Percentiles rank a stretch among this genome's conserved stretches.
Evolutionary conservation across 345 rosid genomes (phyloP).

Genomic region (Gossypium australe): DNA sequence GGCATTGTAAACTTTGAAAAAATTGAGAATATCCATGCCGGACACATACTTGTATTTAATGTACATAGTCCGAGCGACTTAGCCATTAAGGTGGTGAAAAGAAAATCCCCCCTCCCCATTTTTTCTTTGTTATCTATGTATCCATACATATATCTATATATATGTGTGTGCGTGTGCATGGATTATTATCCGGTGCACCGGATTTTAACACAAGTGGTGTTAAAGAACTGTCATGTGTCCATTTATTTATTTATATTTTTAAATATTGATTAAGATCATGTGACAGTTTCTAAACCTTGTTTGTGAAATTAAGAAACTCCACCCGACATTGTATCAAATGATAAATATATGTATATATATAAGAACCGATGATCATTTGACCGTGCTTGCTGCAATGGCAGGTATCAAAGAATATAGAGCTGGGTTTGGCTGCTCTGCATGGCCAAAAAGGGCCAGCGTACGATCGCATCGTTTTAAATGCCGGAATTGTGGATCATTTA

Average conservation of each 20-base stretch:
- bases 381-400: constrained; percentile 6
- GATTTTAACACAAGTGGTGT: too few species aligned
- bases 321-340: too few species aligned
- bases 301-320: too few species aligned
- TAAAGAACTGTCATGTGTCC: too few species aligned
- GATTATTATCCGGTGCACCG: too few species aligned
- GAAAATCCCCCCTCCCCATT: not conserved
- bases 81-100: not conserved
- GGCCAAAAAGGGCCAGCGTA: constrained; percentile 86
- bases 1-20: too few species aligned
- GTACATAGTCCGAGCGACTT: not conserved
- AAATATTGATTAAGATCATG: too few species aligned
- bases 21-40: not conserved
- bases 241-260: too few species aligned
- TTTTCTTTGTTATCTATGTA: not conserved
- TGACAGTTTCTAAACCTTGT: too few species aligned
- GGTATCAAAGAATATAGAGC: constrained; percentile 83
- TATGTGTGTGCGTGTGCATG: too few species aligned
- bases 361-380: not conserved
- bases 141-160: too few species aligned
- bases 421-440: constrained; percentile 74
- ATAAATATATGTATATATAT: not conserved
- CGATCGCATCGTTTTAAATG: constrained; percentile 84
- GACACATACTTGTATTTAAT: not conserved
- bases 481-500: constrained; percentile 89